Percentiles rank a stretch among this genome's conserved stretches.
phyloP scores from a whole-genome alignment of 1,284 basidiomycete species.

The Marasmius oreades region DNA sequence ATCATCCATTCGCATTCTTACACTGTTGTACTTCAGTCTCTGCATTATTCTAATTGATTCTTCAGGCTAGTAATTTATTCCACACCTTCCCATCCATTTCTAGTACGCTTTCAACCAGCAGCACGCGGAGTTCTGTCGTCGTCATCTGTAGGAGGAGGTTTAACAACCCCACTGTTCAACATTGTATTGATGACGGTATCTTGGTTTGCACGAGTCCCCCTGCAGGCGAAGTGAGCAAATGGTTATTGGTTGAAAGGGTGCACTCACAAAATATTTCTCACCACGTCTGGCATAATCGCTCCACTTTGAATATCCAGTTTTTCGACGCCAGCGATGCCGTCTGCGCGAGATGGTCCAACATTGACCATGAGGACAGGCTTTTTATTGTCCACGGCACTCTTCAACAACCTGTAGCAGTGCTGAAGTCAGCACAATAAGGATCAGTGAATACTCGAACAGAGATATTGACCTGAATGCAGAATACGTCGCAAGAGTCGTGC shows the following conservation, averaged over 20 bases:
- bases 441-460: background rate
- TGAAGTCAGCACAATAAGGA: conserved; percentile 1
- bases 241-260: conserved; percentile 9
- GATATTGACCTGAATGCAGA: conserved; percentile 74
- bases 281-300: conserved; percentile 62
- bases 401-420: conserved; percentile 56
- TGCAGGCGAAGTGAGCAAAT: conserved; percentile 17
- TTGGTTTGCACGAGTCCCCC: conserved; percentile 34
- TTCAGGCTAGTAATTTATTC: background rate
- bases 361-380: conserved; percentile 84
- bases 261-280: conserved; percentile 51
- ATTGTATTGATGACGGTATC: conserved; percentile 45
- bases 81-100: background rate
- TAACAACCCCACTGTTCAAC: conserved; percentile 51
- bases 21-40: too few species aligned
- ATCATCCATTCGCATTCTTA: too few species aligned
- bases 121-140: conserved; percentile 25
- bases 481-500: conserved; percentile 89
- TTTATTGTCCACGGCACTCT: conserved; percentile 68
- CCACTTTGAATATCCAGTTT: conserved; percentile 77
- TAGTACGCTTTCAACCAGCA: conserved; percentile 13
- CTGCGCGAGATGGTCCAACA: conserved; percentile 82
- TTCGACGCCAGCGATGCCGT: conserved; percentile 66
- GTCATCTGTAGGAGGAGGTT: conserved; percentile 42
- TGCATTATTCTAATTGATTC: background rate